Percentiles rank a stretch among this genome's conserved stretches.
Evolutionary conservation across 106 monocot species (phyloP).

Genomic region (Platanthera zijinensis): DNA sequence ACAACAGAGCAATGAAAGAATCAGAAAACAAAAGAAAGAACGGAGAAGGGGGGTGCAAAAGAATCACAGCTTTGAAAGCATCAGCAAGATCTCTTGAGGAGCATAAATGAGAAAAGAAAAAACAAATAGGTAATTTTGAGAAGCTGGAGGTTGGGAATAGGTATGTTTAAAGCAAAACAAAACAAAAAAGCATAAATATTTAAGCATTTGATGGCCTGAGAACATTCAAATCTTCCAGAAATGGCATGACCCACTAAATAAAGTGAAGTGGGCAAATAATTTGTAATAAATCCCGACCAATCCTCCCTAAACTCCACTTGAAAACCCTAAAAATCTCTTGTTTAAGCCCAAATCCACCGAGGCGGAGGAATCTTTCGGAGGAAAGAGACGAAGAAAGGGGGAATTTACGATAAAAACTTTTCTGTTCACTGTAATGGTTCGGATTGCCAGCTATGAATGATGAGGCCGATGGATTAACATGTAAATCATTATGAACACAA

Average conservation of each 20-base stretch:
- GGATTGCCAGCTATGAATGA: neutral
- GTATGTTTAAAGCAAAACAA: too few relatives aligned
- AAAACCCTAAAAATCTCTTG: neutral
- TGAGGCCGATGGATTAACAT: neutral
- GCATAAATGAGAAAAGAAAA: neutral
- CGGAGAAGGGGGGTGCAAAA: too few relatives aligned
- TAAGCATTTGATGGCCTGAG: neutral
- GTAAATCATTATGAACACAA: neutral
- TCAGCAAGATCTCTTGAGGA: neutral
- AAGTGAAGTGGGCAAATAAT: neutral
- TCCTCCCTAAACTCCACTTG: neutral
- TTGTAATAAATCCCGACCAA: neutral
- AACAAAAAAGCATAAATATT: neutral
- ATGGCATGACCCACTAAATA: neutral
- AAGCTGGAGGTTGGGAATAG: neutral
- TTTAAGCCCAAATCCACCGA: neutral
- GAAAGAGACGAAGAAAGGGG: neutral
- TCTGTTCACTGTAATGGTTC: neutral
- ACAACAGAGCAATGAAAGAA: neutral
- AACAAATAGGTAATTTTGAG: neutral
- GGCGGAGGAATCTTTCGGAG: neutral
- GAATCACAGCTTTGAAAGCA: neutral
- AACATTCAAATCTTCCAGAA: slow-evolving; percentile 3
- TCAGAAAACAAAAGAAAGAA: neutral
- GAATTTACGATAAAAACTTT: neutral